Base-by-base conservation (phyloP, 257 asterid genomes). In the Solanum bukasovii region DNA sequence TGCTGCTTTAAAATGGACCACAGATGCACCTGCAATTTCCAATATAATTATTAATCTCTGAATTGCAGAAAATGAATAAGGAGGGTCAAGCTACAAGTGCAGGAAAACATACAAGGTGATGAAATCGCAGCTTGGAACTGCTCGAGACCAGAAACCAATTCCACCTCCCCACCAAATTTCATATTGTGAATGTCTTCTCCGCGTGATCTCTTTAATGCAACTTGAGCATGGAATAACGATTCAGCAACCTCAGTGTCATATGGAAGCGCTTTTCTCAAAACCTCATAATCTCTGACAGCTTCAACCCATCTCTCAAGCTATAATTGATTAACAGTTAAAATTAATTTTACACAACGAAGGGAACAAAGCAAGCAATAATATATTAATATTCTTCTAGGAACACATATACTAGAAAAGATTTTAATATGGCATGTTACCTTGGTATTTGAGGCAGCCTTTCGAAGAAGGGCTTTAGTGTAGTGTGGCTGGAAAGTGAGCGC, bases 401-500 rank as follows among this genome's bases (percentile, higher is more conserved):
- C 46, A 74, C 49, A 21, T 10, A 4, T 35, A 4, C 1, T 20
- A 38, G 16, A n/a, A 67, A 37, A 37, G n/a, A 84, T 61, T 38
- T 38, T 77, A 38, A 18, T 65, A 63, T 84, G 72, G 73, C 56
- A 63, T 83, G 23, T 87, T 90, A 96, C 99, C 96, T 96, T 96
- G 92, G 90, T 84, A 68, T 94, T 89, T 84, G 98, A 94, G 91
- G 98, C 98, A 85, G 98, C 99, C 88, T 98, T 92, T 63, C 99
- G 93, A 59, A 95, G 97, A 44, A 97, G 93, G 37, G 99, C 99
- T 92, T 97, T 97, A 38, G 90, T 84, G 90, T 97, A 97, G 74
- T 90, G 90, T 63, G 98, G 98, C 86, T 95, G 98, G 88, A 94
- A 91, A 31, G 87, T 91, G 46, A 97, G 98, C 42, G 99, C 99